Percentiles rank a stretch among this genome's conserved stretches.
Conservation (phyloP, 2,329 filamentous ascomycete genomes). For the Colletotrichum scovillei region DNA sequence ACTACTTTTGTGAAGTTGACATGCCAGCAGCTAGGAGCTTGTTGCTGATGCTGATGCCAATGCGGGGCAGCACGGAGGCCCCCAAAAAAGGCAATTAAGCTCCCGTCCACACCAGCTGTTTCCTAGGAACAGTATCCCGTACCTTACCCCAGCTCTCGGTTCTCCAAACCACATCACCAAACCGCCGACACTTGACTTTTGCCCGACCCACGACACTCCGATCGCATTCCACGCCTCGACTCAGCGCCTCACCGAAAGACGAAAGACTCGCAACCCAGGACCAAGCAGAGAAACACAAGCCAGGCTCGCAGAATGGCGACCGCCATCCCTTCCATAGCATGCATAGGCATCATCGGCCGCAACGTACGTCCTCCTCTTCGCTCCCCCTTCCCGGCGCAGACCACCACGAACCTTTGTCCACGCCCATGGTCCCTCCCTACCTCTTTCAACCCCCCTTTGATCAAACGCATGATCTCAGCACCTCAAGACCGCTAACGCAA, state of each 20-base stretch:
- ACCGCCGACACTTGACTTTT: neutral
- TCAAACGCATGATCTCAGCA: neutral
- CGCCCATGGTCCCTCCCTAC: neutral
- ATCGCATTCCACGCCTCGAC: neutral
- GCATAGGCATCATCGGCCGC: conserved; percentile 93
- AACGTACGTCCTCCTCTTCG: conserved; percentile 68
- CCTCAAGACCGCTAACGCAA: conserved; percentile 25
- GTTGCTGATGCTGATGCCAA: neutral
- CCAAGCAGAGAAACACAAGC: neutral
- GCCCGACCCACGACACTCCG: neutral
- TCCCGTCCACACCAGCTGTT: conserved; percentile 24
- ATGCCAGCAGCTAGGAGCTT: neutral
- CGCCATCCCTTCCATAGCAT: conserved; percentile 84
- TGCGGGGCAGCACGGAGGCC: conserved; percentile 26
- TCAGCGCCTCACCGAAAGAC: neutral
- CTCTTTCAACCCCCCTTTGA: neutral
- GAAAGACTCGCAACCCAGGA: neutral
- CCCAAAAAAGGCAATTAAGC: conserved; percentile 30
- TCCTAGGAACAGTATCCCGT: neutral
- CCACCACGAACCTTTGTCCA: neutral
- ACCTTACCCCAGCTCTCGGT: conserved; percentile 23
- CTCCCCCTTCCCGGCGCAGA: neutral
- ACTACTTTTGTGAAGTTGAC: neutral
- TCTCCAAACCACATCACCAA: conserved; percentile 13
- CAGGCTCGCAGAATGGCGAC: conserved; percentile 62